phyloP scores from a whole-genome alignment of 495 filamentous ascomycete species.

The Halenospora varia region DNA sequence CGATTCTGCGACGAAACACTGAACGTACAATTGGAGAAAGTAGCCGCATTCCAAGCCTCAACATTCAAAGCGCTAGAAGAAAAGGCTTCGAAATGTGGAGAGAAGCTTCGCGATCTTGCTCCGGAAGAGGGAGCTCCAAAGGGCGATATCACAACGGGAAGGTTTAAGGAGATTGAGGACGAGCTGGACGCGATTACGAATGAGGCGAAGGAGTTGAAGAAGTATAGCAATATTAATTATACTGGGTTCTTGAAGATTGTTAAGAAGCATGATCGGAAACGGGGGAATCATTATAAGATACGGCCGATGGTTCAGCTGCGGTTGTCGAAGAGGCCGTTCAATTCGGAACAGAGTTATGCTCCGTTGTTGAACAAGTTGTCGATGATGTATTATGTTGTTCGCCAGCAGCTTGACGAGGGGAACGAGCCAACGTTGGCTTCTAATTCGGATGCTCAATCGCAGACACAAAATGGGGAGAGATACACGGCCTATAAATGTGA shows the following conservation, averaged over 20 bases:
- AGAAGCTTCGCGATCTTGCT: slow-evolving; percentile 55
- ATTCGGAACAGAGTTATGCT: slow-evolving; percentile 85
- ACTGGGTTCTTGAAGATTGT: slow-evolving; percentile 96
- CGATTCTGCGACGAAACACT: slow-evolving; percentile 90
- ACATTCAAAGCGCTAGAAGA: slow-evolving; percentile 69
- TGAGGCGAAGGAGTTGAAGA: slow-evolving; percentile 89
- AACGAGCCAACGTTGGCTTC: slow-evolving; percentile 23
- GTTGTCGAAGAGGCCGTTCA: slow-evolving; percentile 82
- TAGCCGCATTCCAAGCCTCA: slow-evolving; percentile 80
- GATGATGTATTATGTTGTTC: slow-evolving; percentile 91
- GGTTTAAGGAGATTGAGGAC: slow-evolving; percentile 62
- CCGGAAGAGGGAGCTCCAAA: slow-evolving; percentile 18
- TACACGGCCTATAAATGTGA: slow-evolving; percentile 90
- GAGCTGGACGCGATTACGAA: slow-evolving; percentile 85
- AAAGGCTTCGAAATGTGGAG: slow-evolving; percentile 55
- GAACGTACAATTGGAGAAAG: slow-evolving; percentile 93
- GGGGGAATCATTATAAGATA: slow-evolving; percentile 75
- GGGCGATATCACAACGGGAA: slow-evolving; percentile 44
- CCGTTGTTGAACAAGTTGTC: slow-evolving; percentile 86
- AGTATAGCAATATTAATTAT: slow-evolving; percentile 94
- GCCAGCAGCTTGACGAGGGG: slow-evolving; percentile 66
- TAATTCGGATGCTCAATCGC: slow-evolving; percentile 29
- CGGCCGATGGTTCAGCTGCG: slow-evolving; percentile 86
- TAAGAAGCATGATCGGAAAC: slow-evolving; percentile 96
- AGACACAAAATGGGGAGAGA: slow-evolving; percentile 52